A percentile compares a stretch with the other conserved stretches of the same genome.
Evolutionary conservation across 768 basidiomycete genomes (phyloP).

Genomic region (Russula griseocarnosa): DNA sequence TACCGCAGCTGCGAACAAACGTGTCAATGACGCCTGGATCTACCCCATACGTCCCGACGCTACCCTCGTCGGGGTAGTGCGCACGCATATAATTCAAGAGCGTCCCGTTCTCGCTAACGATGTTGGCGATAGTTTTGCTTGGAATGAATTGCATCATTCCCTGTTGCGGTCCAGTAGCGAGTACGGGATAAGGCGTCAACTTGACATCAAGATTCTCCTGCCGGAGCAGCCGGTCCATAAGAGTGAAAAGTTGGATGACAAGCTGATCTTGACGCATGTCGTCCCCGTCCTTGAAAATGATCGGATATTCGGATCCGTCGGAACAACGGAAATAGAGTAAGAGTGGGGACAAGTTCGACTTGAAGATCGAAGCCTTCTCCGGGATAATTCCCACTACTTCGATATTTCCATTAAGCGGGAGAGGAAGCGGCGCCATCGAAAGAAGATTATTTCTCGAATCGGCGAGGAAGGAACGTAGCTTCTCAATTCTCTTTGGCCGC

Average conservation of each 20-base stretch:
- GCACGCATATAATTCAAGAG: conserved; percentile 84
- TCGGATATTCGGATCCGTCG: conserved; percentile 81
- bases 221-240: conserved; percentile 90
- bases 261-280: conserved; percentile 98
- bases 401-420: conserved; percentile 87
- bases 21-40: conserved; percentile 93
- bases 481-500: conserved; percentile 96
- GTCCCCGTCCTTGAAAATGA: conserved; percentile 99
- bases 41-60: conserved; percentile 92
- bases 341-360: conserved; percentile 92
- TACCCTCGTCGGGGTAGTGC: conserved; percentile 87
- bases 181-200: conserved; percentile 84
- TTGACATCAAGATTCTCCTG: conserved; percentile 96
- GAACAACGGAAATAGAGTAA: conserved; percentile 85
- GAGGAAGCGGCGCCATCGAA: conserved; percentile 73
- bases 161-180: conserved; percentile 87
- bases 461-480: conserved; percentile 75
- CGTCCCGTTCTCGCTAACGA: conserved; percentile 87
- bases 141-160: conserved; percentile 97
- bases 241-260: conserved; percentile 95
- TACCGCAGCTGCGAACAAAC: conserved; percentile 94
- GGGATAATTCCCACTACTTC: conserved; percentile 82
- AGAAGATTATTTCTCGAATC: conserved; percentile 85
- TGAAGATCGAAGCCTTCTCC: conserved; percentile 94
- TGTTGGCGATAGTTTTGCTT: conserved; percentile 92